Evolutionary conservation across 495 filamentous ascomycete genomes (phyloP).

Genomic region (Immersiella caudata): DNA sequence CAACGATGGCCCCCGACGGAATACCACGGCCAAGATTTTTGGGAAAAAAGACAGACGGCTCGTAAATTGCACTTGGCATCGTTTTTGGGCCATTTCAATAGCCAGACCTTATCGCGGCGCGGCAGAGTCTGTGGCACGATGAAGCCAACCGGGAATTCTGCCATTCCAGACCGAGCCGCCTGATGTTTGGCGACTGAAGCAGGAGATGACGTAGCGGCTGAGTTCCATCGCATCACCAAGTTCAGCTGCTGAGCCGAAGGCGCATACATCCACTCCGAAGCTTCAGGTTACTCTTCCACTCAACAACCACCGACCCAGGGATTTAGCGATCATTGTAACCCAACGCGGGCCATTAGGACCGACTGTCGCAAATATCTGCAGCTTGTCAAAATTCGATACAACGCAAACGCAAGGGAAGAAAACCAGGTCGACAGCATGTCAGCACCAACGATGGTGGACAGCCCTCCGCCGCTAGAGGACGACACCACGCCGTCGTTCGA

Average conservation of each 20-base stretch:
- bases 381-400: background rate
- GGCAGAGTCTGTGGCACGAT: background rate
- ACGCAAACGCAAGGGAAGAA: background rate
- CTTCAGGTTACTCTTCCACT: background rate
- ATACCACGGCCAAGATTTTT: background rate
- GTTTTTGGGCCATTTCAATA: background rate
- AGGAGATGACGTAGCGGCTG: background rate
- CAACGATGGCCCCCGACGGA: background rate
- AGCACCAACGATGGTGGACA: background rate
- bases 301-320: background rate
- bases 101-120: background rate
- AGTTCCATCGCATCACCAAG: background rate
- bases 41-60: background rate
- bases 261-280: background rate
- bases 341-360: background rate
- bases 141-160: background rate
- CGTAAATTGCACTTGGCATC: background rate
- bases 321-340: background rate
- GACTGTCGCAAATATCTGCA: background rate
- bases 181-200: background rate
- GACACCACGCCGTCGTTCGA: background rate
- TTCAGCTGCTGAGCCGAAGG: background rate
- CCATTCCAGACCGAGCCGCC: background rate
- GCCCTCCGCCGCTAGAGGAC: background rate
- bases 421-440: background rate